Conservation (phyloP, 768 basidiomycete genomes). For the Hypsizygus marmoreus region DNA sequence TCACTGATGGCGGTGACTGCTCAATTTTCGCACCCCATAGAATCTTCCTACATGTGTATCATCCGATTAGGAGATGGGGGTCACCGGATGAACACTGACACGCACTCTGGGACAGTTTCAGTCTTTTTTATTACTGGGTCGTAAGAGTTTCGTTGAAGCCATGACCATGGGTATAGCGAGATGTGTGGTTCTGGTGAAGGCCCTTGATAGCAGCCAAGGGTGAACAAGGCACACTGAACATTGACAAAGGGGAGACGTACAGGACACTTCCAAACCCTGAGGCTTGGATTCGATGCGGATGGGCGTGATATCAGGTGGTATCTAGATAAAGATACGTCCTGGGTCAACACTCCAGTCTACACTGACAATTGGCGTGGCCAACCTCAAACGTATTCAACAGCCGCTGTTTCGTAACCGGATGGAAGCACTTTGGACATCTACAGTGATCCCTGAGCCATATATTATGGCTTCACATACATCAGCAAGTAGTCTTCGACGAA, state of each 20-base stretch:
- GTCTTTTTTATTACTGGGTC: conserved; percentile 57
- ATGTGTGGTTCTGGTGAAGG: conserved; percentile 61
- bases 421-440: conserved; percentile 84
- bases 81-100: too few species aligned
- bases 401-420: conserved; percentile 88
- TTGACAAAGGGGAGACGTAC: conserved; percentile 42
- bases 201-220: too few species aligned
- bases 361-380: background rate
- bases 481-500: background rate
- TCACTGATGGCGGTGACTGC: conserved; percentile 71
- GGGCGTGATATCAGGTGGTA: conserved; percentile 75
- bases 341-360: background rate
- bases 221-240: background rate
- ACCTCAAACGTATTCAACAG: conserved; percentile 85
- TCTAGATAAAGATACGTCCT: too few species aligned
- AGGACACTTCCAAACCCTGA: conserved; percentile 73
- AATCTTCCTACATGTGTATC: conserved; percentile 51
- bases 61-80: conserved; percentile 4
- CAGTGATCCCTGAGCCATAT: conserved; percentile 95
- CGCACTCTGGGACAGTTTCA: conserved; percentile 45
- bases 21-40: conserved; percentile 83
- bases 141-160: conserved; percentile 79
- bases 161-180: conserved; percentile 88
- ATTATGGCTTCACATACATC: conserved; percentile 63
- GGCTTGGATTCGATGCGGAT: conserved; percentile 51